Percentiles rank a stretch among this genome's conserved stretches.
Conservation (phyloP, 805 yeast species). For the Lipomyces chichibuensis region DNA sequence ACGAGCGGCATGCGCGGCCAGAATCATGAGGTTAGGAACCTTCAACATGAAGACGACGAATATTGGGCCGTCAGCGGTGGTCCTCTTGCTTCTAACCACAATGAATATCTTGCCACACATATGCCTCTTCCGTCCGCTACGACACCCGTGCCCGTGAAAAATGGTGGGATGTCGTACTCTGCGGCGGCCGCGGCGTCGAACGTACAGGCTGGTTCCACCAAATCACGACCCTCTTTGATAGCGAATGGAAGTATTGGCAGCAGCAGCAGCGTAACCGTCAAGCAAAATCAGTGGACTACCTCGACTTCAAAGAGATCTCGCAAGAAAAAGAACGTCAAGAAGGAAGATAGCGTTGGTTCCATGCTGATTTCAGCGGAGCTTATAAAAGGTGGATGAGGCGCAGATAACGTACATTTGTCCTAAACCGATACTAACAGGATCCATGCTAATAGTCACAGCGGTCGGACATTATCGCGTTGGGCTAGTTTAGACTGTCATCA, state of each 20-base stretch:
- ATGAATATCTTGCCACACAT: neutral
- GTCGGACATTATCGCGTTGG: neutral
- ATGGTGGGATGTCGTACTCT: conserved; percentile 6
- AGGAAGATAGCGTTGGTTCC: conserved; percentile 6
- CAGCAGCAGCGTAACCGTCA: neutral
- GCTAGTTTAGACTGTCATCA: neutral
- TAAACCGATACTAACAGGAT: neutral
- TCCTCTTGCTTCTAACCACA: neutral
- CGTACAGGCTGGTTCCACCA: neutral
- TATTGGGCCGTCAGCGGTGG: conserved; percentile 23
- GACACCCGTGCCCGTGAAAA: neutral
- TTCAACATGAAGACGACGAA: conserved; percentile 10
- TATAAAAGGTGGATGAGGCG: conserved; percentile 19
- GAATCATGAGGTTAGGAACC: neutral
- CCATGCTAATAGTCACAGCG: neutral
- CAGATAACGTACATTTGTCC: neutral
- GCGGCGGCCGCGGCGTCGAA: conserved; percentile 6
- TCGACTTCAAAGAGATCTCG: conserved; percentile 25
- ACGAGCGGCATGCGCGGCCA: neutral
- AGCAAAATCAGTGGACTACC: conserved; percentile 30
- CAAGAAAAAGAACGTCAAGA: conserved; percentile 17
- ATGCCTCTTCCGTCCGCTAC: neutral
- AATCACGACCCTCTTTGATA: neutral
- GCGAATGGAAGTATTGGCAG: neutral
- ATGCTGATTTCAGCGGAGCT: conserved; percentile 4